Evolutionary conservation across 73 alveolate genomes (phyloP), one percentile per base, ranked within the genome.

Genomic region (Tetrahymena thermophila): DNA sequence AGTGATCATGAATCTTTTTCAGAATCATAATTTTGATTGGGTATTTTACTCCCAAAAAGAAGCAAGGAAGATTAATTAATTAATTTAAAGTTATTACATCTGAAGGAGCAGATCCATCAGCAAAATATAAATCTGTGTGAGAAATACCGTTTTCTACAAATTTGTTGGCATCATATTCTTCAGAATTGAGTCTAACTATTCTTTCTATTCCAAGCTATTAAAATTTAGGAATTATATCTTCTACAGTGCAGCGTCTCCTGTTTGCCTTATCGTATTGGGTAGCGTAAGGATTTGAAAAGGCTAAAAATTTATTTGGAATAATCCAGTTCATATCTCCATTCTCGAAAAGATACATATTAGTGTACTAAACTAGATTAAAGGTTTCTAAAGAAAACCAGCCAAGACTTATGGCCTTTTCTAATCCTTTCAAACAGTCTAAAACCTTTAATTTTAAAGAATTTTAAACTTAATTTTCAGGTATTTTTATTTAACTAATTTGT

Each of bases 241-340:
- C 89, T 28, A 71, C 89, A 9, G 89, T 71, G 23, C 89, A 71
- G 13, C 89, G 89, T 71, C 89, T 71, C 31, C 89, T 71, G 89
- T 71, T 71, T 71, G 89, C 89, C 89, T 71, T 71, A n/a, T 71
- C 89, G 37, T 71, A 71, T 71, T 71, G 89, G 89, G 89, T 71
- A 71, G 89, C 89, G 37, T 71, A 71, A 31, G 89, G 89, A 71
- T 71, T 71, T 25, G 89, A 71, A 31, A 71, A 71, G 23, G 89
- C 89, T 31, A 71, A 71, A n/a, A 71, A 71, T 71, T 71, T 71
- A 71, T 71, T 71, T n/a, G 89, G 89, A 13, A 71, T 71, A 71
- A 71, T 71, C 89, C 89, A 71, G 13, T 71, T 71, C 89, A 71
- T 71, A 71, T 71, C 89, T 19, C 89, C 89, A 25, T 71, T 71